A percentile compares a stretch with the other conserved stretches of the same genome.
phyloP scores from a whole-genome alignment of 2,329 filamentous ascomycete species.

The Aspergillus chevalieri region DNA sequence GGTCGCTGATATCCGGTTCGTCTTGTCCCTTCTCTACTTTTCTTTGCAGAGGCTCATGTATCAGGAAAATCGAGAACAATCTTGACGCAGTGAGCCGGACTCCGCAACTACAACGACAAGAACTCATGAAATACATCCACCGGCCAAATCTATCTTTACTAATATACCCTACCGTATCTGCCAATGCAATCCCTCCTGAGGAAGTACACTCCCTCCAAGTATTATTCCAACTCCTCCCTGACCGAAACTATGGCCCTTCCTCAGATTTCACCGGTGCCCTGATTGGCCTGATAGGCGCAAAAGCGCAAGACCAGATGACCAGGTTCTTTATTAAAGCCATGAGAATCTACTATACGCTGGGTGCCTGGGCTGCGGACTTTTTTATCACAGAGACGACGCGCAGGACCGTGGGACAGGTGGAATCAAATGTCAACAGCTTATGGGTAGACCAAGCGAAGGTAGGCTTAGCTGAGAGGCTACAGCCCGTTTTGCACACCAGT shows the following conservation, averaged over 20 bases:
- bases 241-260: constrained; percentile 41
- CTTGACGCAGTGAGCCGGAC: constrained; percentile 64
- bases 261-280: not conserved
- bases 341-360: constrained; percentile 37
- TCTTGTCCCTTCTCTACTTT: not conserved
- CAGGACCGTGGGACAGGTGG: no score
- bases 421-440: no score
- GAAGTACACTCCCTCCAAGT: no score
- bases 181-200: constrained; percentile 1
- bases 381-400: constrained; percentile 52
- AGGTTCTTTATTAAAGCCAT: constrained; percentile 37
- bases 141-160: constrained; percentile 46
- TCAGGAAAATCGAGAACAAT: constrained; percentile 57
- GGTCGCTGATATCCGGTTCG: not conserved
- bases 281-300: no score
- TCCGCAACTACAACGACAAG: constrained; percentile 62
- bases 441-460: constrained; percentile 48
- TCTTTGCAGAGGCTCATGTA: not conserved
- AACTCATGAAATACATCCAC: constrained; percentile 63
- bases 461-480: constrained; percentile 47
- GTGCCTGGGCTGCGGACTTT: constrained; percentile 62
- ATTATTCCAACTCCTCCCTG: not conserved
- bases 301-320: constrained; percentile 33
- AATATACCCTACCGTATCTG: constrained; percentile 9
- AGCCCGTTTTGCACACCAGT: no score